A percentile compares a stretch with the other conserved stretches of the same genome.
These are phyloP conservation scores for Phoma herbarum DNA, from an alignment of 2,329 filamentous ascomycete species.

Conservation along the genomic window DNA sequence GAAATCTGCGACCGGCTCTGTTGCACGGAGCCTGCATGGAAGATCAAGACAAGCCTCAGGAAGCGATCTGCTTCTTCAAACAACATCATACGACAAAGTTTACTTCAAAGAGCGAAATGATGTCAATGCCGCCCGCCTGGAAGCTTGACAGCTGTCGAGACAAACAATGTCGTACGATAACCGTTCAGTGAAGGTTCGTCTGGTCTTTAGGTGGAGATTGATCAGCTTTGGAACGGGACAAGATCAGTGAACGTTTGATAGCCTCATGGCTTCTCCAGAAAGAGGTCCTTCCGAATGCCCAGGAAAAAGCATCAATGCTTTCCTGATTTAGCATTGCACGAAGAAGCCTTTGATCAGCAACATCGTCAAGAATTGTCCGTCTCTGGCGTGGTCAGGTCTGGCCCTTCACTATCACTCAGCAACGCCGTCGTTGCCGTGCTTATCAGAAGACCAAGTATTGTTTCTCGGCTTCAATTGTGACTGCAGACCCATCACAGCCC, in stretches of 20 bases:
- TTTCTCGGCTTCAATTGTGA: conserved; percentile 23
- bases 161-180: conserved; percentile 48
- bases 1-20: conserved; percentile 17
- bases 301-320: not conserved
- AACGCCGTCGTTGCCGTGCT: conserved; percentile 18
- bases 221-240: not conserved
- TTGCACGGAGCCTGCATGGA: conserved; percentile 17
- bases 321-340: not conserved
- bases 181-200: conserved; percentile 38
- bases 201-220: conserved; percentile 1
- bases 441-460: conserved; percentile 14
- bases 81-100: conserved; percentile 51
- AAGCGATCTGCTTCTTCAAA: conserved; percentile 37
- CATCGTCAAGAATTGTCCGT: not conserved
- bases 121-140: conserved; percentile 24
- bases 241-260: conserved; percentile 6
- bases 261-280: not conserved
- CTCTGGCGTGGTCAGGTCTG: not conserved
- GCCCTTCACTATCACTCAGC: conserved; percentile 26
- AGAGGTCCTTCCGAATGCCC: not conserved
- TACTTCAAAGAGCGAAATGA: conserved; percentile 38
- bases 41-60: conserved; percentile 22
- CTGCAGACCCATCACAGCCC: conserved; percentile 43
- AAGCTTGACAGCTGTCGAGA: conserved; percentile 34
- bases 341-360: not conserved